Conservation (phyloP, 108 stramenopile genomes). For the Epipyxis sp. region DNA sequence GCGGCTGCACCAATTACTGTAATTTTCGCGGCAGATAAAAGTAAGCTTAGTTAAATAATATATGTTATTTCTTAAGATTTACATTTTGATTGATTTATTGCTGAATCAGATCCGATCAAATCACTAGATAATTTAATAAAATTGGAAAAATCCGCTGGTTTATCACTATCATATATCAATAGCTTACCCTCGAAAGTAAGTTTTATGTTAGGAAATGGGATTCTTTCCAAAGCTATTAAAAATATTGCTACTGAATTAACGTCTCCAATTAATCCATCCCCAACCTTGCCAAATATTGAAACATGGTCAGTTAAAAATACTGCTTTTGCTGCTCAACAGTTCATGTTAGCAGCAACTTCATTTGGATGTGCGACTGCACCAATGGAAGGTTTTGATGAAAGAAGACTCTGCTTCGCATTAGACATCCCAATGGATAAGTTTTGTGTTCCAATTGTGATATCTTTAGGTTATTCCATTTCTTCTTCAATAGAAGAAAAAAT, state of each 20-base stretch:
- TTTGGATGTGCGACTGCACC: neutral
- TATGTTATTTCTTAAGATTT: too few relatives aligned
- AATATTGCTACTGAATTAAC: neutral
- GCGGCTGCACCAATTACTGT: neutral
- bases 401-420: constrained; percentile 2
- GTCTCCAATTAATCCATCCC: neutral
- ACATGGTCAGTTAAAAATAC: constrained; percentile 4
- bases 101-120: neutral
- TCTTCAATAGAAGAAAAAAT: too few relatives aligned
- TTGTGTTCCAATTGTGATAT: neutral
- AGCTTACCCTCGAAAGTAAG: neutral
- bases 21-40: neutral
- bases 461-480: constrained; percentile 7
- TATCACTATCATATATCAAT: neutral
- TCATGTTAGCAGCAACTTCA: neutral
- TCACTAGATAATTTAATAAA: neutral
- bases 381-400: constrained; percentile 19
- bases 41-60: neutral
- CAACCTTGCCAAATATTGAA: neutral
- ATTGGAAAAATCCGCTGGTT: neutral
- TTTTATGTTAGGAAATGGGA: neutral
- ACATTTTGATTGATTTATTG: too few relatives aligned
- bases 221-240: neutral
- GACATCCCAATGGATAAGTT: neutral
- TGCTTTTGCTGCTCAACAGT: neutral